These are phyloP conservation scores for Clavaria fumosa DNA, from an alignment of 768 basidiomycete species.

Conservation along the genomic window DNA sequence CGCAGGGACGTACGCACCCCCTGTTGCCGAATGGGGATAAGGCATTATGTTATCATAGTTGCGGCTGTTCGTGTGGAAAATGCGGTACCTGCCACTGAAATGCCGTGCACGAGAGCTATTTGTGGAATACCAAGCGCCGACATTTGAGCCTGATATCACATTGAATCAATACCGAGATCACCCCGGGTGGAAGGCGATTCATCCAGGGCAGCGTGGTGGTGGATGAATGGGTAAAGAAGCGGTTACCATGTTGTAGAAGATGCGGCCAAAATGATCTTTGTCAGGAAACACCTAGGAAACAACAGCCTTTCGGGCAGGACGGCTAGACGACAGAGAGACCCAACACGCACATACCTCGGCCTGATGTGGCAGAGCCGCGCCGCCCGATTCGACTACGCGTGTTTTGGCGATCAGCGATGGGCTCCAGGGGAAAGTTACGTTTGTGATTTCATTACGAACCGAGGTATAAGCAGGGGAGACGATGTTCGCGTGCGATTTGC, in stretches of 20 bases:
- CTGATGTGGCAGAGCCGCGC: constrained; percentile 84
- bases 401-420: too few species aligned
- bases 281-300: constrained; percentile 48
- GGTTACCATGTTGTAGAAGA: constrained; percentile 95
- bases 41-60: too few species aligned
- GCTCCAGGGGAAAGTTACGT: too few species aligned
- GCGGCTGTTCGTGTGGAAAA: too few species aligned
- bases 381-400: constrained; percentile 92
- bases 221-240: constrained; percentile 8
- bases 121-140: constrained; percentile 85
- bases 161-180: too few species aligned
- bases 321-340: background rate
- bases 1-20: constrained; percentile 88
- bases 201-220: background rate
- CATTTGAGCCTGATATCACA: constrained; percentile 82
- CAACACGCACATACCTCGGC: constrained; percentile 79
- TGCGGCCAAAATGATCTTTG: constrained; percentile 88
- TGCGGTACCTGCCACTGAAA: constrained; percentile 66
- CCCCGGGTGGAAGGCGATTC: too few species aligned
- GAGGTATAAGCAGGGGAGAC: constrained; percentile 81
- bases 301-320: too few species aligned
- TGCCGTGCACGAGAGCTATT: constrained; percentile 86
- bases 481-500: constrained; percentile 85
- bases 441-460: too few species aligned
- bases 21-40: constrained; percentile 19